Evolutionary conservation across 345 rosid species (phyloP), one percentile per base, ranked within the genome.

Genomic region (Ricinus communis): DNA sequence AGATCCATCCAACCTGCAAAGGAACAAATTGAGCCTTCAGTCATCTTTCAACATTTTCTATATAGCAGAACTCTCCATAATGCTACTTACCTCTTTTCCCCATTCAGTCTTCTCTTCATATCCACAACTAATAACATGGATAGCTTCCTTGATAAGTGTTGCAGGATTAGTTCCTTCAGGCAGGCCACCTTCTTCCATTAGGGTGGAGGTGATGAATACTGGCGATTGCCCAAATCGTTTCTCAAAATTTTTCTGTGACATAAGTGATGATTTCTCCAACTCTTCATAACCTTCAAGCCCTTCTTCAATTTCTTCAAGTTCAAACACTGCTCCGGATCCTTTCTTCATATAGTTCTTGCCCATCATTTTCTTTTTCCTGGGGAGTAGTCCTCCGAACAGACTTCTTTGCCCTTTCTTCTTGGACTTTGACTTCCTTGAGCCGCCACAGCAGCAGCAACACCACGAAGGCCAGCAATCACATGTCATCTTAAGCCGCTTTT

Each of bases 391-490:
- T n/a, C 90, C 82, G 53, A 94, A 79, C 55, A 89, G 80, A 24
- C 76, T 62, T 68, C 79, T 83, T 16, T 80, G 84, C 9, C 85
- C 91, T 73, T 88, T 93, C 87, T 87, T 90, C 88, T 90, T 94
- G 2, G 88, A 65, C 61, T 89, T 89, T 0, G 92, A 85, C 51
- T 82, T 94, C 75, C 93, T 91, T 24, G 97, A 88, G 56, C 99
- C 91, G 62, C 93, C 86, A 75, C 90, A 95, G 85, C 97, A 91
- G 73, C 95, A 91, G 79, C 91, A 89, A 69, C 96, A 82, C 96
- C 97, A 95, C 70, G 97, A 87, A 67, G 97, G 99, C 90, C 87
- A 91, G 84, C 97, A 91, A 66, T 94, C 98, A 50, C 99, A 95
- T n/a, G 97, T 92, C 97, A 92, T 90, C 82, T 90, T 91, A 6